Evolutionary conservation across 83 land plant genomes (phyloP).

Genomic region (Thuja plicata): DNA sequence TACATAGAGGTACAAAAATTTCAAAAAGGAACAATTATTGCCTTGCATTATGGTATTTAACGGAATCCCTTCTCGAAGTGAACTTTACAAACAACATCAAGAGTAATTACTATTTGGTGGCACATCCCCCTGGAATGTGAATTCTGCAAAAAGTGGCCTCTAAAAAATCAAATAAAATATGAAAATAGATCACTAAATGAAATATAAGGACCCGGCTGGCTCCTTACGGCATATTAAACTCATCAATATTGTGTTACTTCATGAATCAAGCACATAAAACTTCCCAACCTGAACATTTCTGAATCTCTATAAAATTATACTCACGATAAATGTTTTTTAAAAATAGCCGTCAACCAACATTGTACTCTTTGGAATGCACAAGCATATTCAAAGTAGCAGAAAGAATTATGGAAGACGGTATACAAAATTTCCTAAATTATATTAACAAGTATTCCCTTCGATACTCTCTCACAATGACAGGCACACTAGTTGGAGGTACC

Average conservation of each 20-base stretch:
- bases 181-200: slow-evolving; percentile 4
- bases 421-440: slow-evolving; percentile 17
- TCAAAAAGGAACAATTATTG: background rate
- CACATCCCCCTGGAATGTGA: background rate
- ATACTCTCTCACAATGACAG: slow-evolving; percentile 97
- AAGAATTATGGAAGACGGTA: background rate
- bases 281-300: background rate
- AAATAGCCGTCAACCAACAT: background rate
- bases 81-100: background rate
- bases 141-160: background rate
- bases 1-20: background rate
- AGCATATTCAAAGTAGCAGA: background rate
- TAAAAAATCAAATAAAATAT: background rate
- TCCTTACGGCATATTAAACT: background rate
- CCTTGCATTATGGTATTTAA: background rate
- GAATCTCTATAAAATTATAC: background rate
- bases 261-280: background rate
- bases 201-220: background rate
- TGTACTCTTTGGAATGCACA: background rate
- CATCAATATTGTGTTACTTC: background rate
- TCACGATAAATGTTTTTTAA: background rate
- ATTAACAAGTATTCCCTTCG: slow-evolving; percentile 57
- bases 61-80: background rate
- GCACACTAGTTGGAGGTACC: slow-evolving; percentile 98
- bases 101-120: background rate